Conservation (phyloP, 1,284 basidiomycete species). For the Cystobasidium slooffiae region DNA sequence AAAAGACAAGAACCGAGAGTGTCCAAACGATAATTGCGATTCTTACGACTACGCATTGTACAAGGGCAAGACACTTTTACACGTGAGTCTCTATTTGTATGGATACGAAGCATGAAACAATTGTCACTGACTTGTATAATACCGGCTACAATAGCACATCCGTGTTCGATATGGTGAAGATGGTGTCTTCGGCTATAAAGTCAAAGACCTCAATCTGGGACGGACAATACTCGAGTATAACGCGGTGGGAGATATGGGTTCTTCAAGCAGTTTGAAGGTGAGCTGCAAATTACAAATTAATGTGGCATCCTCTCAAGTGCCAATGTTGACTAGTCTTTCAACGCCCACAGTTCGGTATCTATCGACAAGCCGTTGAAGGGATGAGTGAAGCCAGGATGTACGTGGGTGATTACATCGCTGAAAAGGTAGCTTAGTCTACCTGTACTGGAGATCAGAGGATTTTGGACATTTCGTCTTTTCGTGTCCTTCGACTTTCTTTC, state of each 20-base stretch:
- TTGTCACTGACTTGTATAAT: not conserved
- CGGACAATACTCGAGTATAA: conserved; percentile 22
- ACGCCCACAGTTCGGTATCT: conserved; percentile 12
- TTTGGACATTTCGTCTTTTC: no score
- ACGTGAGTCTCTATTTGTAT: conserved; percentile 3
- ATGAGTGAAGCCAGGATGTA: conserved; percentile 20
- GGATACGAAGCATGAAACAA: not conserved
- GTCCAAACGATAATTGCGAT: conserved; percentile 5
- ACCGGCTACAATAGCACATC: conserved; percentile 1
- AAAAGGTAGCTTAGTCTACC: not conserved
- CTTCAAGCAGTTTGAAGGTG: conserved; percentile 27
- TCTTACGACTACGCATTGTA: conserved; percentile 10
- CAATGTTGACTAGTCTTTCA: not conserved
- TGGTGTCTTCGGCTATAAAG: conserved; percentile 19
- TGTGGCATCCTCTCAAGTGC: not conserved
- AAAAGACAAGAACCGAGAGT: conserved; percentile 19
- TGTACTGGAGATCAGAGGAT: no score
- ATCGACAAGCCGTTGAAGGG: conserved; percentile 23
- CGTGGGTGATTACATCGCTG: conserved; percentile 22
- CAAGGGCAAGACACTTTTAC: conserved; percentile 10
- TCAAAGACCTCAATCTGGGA: not conserved
- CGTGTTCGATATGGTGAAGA: conserved; percentile 23
- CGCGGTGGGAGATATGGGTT: conserved; percentile 16
- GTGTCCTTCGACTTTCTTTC: no score
- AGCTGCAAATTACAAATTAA: not conserved